These are phyloP conservation scores for Xerocomus alliaceus DNA, from an alignment of 1,284 basidiomycete species.

Conservation along the genomic window DNA sequence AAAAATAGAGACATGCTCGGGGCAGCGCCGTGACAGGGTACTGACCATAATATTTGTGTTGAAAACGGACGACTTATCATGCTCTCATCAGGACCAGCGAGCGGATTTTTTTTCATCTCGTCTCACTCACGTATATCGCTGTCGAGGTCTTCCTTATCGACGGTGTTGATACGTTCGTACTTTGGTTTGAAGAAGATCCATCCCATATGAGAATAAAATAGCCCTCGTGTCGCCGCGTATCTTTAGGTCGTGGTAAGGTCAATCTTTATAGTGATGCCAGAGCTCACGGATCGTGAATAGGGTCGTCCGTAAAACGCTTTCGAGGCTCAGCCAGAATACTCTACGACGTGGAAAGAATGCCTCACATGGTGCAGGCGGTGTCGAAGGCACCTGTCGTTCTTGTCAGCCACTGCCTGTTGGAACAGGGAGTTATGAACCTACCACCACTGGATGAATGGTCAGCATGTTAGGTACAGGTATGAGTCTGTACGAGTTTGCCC, in stretches of 20 bases:
- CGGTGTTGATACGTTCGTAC: slow-evolving; percentile 66
- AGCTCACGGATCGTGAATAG: slow-evolving; percentile 13
- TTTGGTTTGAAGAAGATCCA: slow-evolving; percentile 84
- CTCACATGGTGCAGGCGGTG: slow-evolving; percentile 14
- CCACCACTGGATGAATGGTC: slow-evolving; percentile 9
- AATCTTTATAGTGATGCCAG: not conserved
- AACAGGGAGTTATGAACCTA: not conserved
- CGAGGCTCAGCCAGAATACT: not conserved
- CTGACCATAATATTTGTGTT: slow-evolving; percentile 74
- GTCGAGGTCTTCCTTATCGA: slow-evolving; percentile 77
- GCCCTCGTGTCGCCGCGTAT: slow-evolving; percentile 75
- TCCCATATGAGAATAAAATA: slow-evolving; percentile 80
- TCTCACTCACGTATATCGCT: slow-evolving; percentile 50
- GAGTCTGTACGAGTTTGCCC: too few species aligned
- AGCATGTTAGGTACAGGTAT: not conserved
- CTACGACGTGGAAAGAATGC: not conserved
- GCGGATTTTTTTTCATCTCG: not conserved
- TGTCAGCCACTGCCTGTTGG: not conserved
- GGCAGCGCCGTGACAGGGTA: not conserved
- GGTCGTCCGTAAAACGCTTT: slow-evolving; percentile 15
- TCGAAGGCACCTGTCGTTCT: slow-evolving; percentile 7
- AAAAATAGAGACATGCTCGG: not conserved
- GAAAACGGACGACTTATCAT: slow-evolving; percentile 70
- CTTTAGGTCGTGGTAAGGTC: slow-evolving; percentile 39
- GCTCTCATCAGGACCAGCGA: not conserved